Evolutionary conservation across 345 rosid species (phyloP).

Genomic region (Citrus unshiu): DNA sequence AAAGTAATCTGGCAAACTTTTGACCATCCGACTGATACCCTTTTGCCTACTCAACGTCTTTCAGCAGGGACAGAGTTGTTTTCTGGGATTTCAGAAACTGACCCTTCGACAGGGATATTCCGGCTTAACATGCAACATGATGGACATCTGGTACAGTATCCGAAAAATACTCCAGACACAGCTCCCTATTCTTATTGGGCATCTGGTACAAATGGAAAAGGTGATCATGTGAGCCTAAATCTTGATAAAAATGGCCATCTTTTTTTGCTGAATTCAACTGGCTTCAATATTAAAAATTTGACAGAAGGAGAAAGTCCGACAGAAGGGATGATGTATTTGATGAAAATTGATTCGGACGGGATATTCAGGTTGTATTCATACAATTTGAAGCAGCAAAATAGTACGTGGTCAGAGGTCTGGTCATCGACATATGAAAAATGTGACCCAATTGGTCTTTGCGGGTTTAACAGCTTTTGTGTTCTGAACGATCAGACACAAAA

Average conservation of each 20-base stretch:
- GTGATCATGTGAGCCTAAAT: slow-evolving; percentile 1
- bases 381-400: not conserved
- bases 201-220: not conserved
- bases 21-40: not conserved
- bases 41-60: slow-evolving; percentile 16
- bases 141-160: slow-evolving; percentile 24
- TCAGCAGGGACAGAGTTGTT: not conserved
- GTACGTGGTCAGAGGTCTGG: slow-evolving; percentile 1
- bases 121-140: slow-evolving; percentile 21
- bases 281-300: not conserved
- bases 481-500: not conserved
- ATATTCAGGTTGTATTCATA: not conserved
- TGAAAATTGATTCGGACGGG: slow-evolving; percentile 3
- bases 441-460: slow-evolving; percentile 18
- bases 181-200: not conserved
- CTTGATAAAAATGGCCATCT: not conserved
- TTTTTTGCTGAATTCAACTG: slow-evolving; percentile 10
- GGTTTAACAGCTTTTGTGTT: slow-evolving; percentile 25
- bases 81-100: slow-evolving; percentile 8
- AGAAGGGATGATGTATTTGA: not conserved
- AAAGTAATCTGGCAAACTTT: slow-evolving; percentile 26
- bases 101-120: slow-evolving; percentile 13
- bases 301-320: not conserved
- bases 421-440: slow-evolving; percentile 4
- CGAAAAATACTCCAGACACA: not conserved